Evolutionary conservation across 176 grass and related monocot species (phyloP), one percentile per base, ranked within the genome.

Genomic region (Puccinellia tenuiflora): DNA sequence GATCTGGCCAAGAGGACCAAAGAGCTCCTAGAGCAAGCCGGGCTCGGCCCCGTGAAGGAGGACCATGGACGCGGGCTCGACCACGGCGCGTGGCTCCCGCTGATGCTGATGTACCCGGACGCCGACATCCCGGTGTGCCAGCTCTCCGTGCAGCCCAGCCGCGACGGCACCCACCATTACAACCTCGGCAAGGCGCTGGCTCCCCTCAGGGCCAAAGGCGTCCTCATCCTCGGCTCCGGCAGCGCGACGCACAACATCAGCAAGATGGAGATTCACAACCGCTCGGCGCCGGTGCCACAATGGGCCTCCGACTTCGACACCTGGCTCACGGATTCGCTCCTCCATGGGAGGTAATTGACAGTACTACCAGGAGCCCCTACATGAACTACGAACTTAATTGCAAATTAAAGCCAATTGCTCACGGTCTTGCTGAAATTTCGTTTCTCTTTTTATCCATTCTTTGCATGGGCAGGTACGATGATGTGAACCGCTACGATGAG

Each of bases 71-170:
- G 85, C 25, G 87, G 89, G 6, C 94, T 97, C 14, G 94, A 97
- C 91, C 91, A 97, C 79, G 89, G 85, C 38, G 87, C 89, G 0
- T 97, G 91, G 89, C 80, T 92, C 22, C 89, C 91, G 4, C 51
- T 94, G 22, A 90, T 92, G 88, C 86, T 94, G 50, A 97, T 97
- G 95, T 94, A 97, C 76, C 92, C 92, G 22, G 89, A 88, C n/a
- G 85, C 87, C 90, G 43, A 73, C 83, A 82, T 94, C 78, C 94
- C 94, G 1, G 94, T 97, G 75, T 97, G 83, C 50, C 91, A 92
- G 81, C 89, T 97, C 29, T 90, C 94, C 5, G 48, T 97, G 17
- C 94, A 94, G 73, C 63, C 63, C 29, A 52, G 39, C 5, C 90
- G 83, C 76, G 85, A 81, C 31, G 94, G 81, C 48, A 59, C 67